phyloP scores from a whole-genome alignment of 345 rosid genomes.

The Psidium friedrichsthalianum region DNA sequence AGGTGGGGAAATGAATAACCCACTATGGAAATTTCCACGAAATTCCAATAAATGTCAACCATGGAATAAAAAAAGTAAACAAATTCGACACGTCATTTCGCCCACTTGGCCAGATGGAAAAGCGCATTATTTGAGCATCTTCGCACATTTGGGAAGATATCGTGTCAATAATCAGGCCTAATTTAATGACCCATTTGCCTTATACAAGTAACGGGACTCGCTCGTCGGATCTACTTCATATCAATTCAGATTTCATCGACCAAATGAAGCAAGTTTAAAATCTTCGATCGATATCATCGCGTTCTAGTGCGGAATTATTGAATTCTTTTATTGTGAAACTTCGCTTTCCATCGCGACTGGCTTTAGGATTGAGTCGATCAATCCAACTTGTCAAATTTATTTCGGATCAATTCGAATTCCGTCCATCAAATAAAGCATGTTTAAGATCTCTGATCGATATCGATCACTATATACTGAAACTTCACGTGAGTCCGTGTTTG shows the following conservation, averaged over 20 bases:
- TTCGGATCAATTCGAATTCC: rapidly evolving
- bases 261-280: not conserved
- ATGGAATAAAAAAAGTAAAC: not conserved
- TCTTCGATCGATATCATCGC: not conserved
- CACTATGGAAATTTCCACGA: not conserved
- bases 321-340: too few species aligned
- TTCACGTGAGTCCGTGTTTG: not conserved
- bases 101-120: not conserved
- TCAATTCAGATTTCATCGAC: rapidly evolving
- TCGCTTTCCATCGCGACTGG: rapidly evolving
- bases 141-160: not conserved
- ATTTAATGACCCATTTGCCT: not conserved
- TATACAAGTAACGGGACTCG: too few species aligned
- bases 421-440: not conserved
- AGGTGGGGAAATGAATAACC: not conserved
- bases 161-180: not conserved
- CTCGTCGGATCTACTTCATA: not conserved
- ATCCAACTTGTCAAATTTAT: not conserved
- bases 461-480: too few species aligned
- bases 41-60: not conserved
- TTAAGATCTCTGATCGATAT: not conserved
- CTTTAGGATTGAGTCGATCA: not conserved
- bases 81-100: not conserved
- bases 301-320: too few species aligned
- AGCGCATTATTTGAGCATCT: not conserved